Conservation (phyloP, 2,329 filamentous ascomycete genomes). For the Capronia epimyces region DNA sequence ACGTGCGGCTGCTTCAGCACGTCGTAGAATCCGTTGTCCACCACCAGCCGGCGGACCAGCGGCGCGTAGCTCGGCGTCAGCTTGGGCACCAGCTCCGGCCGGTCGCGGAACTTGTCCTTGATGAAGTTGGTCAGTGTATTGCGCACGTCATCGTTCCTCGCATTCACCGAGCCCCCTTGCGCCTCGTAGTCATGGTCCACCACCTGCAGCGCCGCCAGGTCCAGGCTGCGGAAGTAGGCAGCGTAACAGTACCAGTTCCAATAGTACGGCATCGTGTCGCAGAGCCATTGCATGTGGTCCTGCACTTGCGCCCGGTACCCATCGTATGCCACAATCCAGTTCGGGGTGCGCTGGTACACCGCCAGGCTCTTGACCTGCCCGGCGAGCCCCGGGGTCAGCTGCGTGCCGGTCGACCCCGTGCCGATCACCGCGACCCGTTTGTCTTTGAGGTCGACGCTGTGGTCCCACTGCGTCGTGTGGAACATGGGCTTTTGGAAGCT, state of each 20-base stretch:
- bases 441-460: conserved; percentile 24
- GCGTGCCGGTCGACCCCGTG: conserved; percentile 25
- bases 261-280: not conserved
- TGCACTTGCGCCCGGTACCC: not conserved
- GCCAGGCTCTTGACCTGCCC: not conserved
- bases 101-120: not conserved
- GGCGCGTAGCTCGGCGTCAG: not conserved
- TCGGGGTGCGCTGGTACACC: conserved; percentile 5
- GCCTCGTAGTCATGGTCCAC: not conserved
- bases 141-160: not conserved
- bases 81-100: not conserved
- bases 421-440: conserved; percentile 29
- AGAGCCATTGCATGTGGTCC: not conserved
- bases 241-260: conserved; percentile 1
- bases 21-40: conserved; percentile 31
- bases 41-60: conserved; percentile 36
- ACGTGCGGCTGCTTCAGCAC: conserved; percentile 26
- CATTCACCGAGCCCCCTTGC: not conserved
- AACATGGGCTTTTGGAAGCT: conserved; percentile 34
- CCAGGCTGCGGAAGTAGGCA: not conserved
- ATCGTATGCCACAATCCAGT: not conserved
- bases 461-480: conserved; percentile 33
- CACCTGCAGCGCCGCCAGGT: not conserved
- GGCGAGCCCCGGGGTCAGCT: conserved; percentile 34
- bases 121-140: not conserved